phyloP scores from a whole-genome alignment of 1,284 basidiomycete species.

The Trametes sp. region DNA sequence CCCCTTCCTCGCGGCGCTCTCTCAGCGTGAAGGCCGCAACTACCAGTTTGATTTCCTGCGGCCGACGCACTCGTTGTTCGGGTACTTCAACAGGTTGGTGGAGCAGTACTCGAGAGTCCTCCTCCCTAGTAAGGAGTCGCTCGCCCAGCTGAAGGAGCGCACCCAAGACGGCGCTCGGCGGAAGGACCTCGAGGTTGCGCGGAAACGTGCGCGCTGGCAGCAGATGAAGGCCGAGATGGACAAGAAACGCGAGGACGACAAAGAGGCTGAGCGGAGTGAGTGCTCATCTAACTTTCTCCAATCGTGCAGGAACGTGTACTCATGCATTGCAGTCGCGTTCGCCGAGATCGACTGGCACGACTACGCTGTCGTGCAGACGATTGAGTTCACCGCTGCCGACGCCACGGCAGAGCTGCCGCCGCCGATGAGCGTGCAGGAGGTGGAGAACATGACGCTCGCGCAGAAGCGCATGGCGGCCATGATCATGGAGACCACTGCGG shows the following conservation, averaged over 20 bases:
- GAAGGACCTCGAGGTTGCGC: conserved; percentile 81
- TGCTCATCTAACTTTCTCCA: conserved; percentile 32
- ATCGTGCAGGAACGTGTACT: conserved; percentile 17
- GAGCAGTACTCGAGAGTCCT: conserved; percentile 96
- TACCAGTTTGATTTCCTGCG: conserved; percentile 98
- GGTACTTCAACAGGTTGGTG: conserved; percentile 96
- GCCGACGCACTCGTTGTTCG: conserved; percentile 94
- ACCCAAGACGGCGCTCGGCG: conserved; percentile 70
- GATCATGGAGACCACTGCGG: conserved; percentile 94
- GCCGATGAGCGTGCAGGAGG: conserved; percentile 93
- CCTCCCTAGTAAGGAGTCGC: conserved; percentile 79
- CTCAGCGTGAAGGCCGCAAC: conserved; percentile 90
- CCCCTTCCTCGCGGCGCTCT: conserved; percentile 86
- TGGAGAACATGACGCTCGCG: conserved; percentile 95
- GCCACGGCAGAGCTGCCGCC: conserved; percentile 91
- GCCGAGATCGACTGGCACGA: conserved; percentile 99
- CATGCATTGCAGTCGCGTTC: conserved; percentile 72
- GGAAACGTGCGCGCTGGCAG: conserved; percentile 90
- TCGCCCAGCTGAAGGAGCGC: conserved; percentile 74
- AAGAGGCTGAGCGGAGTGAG: conserved; percentile 86
- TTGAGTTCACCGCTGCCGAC: conserved; percentile 96
- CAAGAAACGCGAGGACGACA: conserved; percentile 87
- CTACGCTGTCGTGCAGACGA: conserved; percentile 98
- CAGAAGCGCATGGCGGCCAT: conserved; percentile 99
- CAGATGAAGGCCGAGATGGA: conserved; percentile 83